phyloP scores from a whole-genome alignment of 805 yeast genomes.

The Trichomonascus vanleenenianus region DNA sequence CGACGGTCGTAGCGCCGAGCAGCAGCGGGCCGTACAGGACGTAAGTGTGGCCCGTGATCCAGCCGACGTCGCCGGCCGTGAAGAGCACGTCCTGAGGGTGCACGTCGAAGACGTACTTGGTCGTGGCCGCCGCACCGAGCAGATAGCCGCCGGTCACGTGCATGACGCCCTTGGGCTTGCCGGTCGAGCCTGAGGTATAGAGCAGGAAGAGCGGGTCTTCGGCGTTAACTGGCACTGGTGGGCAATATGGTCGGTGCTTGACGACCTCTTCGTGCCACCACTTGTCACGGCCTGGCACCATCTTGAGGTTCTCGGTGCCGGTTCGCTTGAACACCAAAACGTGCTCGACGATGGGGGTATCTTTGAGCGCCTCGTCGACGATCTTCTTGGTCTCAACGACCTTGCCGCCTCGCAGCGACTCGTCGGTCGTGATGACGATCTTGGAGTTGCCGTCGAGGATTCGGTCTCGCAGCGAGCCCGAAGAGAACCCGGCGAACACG shows the following conservation, averaged over 20 bases:
- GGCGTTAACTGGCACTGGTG: conserved; percentile 79
- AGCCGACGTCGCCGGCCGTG: conserved; percentile 98
- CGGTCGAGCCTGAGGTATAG: conserved; percentile 97
- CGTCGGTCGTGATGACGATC: conserved; percentile 89
- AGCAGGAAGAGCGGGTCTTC: conserved; percentile 95
- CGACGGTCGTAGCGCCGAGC: conserved; percentile 82
- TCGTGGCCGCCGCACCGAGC: conserved; percentile 84
- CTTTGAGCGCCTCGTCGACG: conserved; percentile 85
- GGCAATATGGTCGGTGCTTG: conserved; percentile 76
- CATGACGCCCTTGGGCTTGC: conserved; percentile 96
- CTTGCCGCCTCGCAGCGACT: conserved; percentile 93
- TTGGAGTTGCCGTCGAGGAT: conserved; percentile 78
- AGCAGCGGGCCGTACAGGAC: conserved; percentile 90
- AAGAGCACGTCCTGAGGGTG: conserved; percentile 81
- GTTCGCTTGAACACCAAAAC: conserved; percentile 88
- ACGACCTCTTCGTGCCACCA: conserved; percentile 92
- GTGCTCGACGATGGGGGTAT: conserved; percentile 63
- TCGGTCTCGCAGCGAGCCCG: conserved; percentile 88
- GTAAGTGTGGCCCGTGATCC: conserved; percentile 98
- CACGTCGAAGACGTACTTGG: conserved; percentile 88
- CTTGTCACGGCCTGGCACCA: conserved; percentile 73
- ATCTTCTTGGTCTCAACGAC: conserved; percentile 85
- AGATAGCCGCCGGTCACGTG: conserved; percentile 93
- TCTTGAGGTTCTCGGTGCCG: conserved; percentile 65
- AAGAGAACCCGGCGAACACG: conserved; percentile 92